These are phyloP conservation scores for Ottelia alismoides DNA, from an alignment of 106 monocot genomes.

Conservation along the genomic window DNA sequence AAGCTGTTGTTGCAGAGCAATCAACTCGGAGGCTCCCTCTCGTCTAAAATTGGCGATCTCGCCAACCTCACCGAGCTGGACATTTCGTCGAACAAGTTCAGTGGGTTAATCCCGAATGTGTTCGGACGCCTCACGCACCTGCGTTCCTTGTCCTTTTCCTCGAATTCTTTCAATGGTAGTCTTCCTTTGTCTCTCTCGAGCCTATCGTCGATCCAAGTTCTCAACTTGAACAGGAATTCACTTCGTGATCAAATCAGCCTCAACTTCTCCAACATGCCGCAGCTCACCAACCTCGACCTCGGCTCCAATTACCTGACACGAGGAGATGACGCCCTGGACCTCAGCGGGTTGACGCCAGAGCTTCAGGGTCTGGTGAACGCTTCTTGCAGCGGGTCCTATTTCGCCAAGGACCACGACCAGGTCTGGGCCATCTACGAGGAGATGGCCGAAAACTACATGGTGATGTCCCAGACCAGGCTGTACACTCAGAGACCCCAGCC, in stretches of 20 bases:
- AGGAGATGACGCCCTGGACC: constrained; percentile 28
- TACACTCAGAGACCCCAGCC: no score
- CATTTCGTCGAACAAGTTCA: constrained; percentile 32
- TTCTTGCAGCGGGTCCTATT: no score
- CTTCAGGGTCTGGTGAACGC: no score
- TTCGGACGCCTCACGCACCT: constrained; percentile 23
- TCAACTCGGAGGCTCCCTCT: constrained; percentile 6
- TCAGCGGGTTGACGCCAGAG: constrained; percentile 32
- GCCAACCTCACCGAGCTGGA: constrained; percentile 13
- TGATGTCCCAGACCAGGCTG: no score
- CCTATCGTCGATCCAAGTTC: constrained; percentile 7
- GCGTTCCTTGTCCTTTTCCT: constrained; percentile 16
- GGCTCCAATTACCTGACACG: constrained; percentile 23
- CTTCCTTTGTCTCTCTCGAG: constrained; percentile 35
- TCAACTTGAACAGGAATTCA: constrained; percentile 48
- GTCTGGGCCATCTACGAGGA: constrained; percentile 26
- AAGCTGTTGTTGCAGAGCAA: constrained; percentile 7
- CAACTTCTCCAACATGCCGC: constrained; percentile 13
- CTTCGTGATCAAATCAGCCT: constrained; percentile 31
- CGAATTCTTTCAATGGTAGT: constrained; percentile 21
- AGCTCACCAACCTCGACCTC: constrained; percentile 36
- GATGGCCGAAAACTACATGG: constrained; percentile 37
- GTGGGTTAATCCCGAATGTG: constrained; percentile 32
- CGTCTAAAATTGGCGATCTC: constrained; percentile 24
- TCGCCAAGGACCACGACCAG: no score